These are phyloP conservation scores for Akanthomyces lecanii DNA, from an alignment of 2,329 filamentous ascomycete species.

Conservation along the genomic window DNA sequence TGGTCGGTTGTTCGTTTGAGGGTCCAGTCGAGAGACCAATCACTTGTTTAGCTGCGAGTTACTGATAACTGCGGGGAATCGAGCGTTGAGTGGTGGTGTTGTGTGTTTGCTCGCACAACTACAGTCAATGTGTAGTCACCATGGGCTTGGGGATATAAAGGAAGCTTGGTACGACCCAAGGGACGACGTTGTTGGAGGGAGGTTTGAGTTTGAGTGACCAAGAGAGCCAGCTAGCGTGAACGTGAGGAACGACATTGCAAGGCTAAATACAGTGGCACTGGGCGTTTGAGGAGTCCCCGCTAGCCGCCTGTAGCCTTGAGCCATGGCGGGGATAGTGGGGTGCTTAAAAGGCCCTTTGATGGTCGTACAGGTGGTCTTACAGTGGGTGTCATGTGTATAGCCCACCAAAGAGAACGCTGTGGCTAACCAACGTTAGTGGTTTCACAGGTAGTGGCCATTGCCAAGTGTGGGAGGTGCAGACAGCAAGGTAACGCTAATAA, in stretches of 20 bases:
- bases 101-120: background rate
- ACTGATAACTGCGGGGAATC: background rate
- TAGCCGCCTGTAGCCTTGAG: constrained; percentile 6
- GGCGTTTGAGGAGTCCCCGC: background rate
- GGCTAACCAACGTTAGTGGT: background rate
- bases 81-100: background rate
- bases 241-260: constrained; percentile 4
- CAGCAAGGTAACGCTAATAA: background rate
- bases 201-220: constrained; percentile 3
- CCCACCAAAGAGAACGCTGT: background rate
- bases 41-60: background rate
- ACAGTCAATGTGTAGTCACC: background rate
- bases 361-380: too few species aligned
- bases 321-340: too few species aligned
- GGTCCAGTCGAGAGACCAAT: background rate
- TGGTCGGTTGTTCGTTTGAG: background rate
- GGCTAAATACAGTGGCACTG: background rate
- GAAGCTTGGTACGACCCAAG: background rate
- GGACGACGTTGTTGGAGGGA: constrained; percentile 6
- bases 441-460: background rate
- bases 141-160: background rate
- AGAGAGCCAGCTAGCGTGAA: constrained; percentile 1
- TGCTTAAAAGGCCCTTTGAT: too few species aligned
- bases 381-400: too few species aligned
- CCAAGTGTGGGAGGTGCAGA: too few species aligned